Evolutionary conservation across 2,329 filamentous ascomycete species (phyloP), one percentile per base, ranked within the genome.

Genomic region (Cylindrodendrum hubeiense): DNA sequence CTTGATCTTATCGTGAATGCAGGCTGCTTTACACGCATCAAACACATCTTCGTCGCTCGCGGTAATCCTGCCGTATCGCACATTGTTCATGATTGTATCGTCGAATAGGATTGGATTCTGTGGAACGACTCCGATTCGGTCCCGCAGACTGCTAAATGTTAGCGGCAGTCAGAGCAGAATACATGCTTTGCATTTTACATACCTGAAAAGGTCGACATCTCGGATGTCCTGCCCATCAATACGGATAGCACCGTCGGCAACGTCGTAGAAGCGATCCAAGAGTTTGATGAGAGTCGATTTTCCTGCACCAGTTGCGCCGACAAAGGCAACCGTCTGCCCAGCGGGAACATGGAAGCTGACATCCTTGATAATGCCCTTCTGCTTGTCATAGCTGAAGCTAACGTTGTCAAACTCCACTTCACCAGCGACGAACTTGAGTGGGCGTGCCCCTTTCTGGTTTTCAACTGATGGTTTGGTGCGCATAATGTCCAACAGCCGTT

Each of bases 201-300:
- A 82, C 83, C 83, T 85, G 65, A 77, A 82, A 21, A 87, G 74
- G 59, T 87, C 82, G 39, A 87, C 84, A 19, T 88, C 82, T 13
- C 84, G 83, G 60, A 90, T 80, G 66, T 89, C 85, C 62, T 89
- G 84, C 2, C 83, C 85, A 63, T 90, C 86, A 37, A 90, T 85
- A 7, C 78, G 76, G 65, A 90, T 86, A 12, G 79, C 79, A 2
- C 88, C 88, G 9, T 77, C 76, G 0, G 79, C 84, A 2, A 87
- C 85, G 63, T 89, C 86, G 74, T 89, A 90, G 70, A 87, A 88
- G 1, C 87, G 85, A 70, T 86, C 84, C 6, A 90, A 77, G n/a
- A 90, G 80, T 71, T 87, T 88, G 43, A 89, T 75, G 30, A 87
- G 81, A 1, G 87, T 89, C 1, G 86, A 88, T 69, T 89, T 89